Percentiles rank a stretch among this genome's conserved stretches.
Conservation (phyloP, 768 basidiomycete species). For the Aureoboletus auriporus region DNA sequence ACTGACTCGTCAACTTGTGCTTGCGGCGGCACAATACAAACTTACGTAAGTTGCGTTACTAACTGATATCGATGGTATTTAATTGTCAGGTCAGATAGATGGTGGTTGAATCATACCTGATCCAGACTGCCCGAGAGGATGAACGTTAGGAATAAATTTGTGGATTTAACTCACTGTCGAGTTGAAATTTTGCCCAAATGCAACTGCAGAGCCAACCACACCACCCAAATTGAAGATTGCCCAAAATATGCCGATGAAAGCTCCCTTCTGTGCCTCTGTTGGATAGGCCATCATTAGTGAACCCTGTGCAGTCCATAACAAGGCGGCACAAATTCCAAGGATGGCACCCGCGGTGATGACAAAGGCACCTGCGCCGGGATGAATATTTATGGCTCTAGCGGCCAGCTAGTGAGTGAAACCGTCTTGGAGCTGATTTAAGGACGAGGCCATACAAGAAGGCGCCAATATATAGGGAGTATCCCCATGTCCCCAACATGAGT, state of each 20-base stretch:
- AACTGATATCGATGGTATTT: slow-evolving; percentile 34
- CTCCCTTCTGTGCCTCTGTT: slow-evolving; percentile 53
- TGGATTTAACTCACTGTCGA: slow-evolving; percentile 41
- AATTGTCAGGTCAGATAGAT: not conserved
- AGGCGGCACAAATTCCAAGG: slow-evolving; percentile 46
- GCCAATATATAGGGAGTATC: slow-evolving; percentile 50
- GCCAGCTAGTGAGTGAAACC: not conserved
- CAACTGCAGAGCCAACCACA: slow-evolving; percentile 74
- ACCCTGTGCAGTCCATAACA: slow-evolving; percentile 54
- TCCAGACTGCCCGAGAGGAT: slow-evolving; percentile 21
- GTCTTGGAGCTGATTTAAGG: not conserved
- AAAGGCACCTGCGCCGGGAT: slow-evolving; percentile 41
- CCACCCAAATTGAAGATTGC: slow-evolving; percentile 78
- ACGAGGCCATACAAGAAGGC: slow-evolving; percentile 36
- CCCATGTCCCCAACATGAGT: slow-evolving; percentile 46
- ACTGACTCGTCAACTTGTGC: not conserved
- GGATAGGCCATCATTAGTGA: slow-evolving; percentile 55
- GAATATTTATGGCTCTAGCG: slow-evolving; percentile 40
- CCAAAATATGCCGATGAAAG: slow-evolving; percentile 52
- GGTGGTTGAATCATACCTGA: slow-evolving; percentile 15
- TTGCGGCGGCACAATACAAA: slow-evolving; percentile 20
- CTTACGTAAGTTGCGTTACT: slow-evolving; percentile 80
- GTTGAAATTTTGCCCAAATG: slow-evolving; percentile 67
- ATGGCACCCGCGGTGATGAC: slow-evolving; percentile 46
- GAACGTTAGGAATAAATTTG: not conserved